phyloP scores from a whole-genome alignment of 345 rosid species.

The Eucalyptus erythrocorys region DNA sequence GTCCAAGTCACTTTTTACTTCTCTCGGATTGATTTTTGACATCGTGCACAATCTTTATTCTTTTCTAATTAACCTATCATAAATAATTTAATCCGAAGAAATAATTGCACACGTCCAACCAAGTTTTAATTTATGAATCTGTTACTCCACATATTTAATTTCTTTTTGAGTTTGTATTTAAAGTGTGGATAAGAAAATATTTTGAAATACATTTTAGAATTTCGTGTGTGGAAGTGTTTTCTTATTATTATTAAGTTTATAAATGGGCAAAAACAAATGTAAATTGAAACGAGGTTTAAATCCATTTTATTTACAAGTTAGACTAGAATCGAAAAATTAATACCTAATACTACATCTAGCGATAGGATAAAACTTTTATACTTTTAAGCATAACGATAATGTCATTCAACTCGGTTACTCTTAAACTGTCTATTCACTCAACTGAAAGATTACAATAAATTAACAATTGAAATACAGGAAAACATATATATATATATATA shows the following conservation, averaged over 20 bases:
- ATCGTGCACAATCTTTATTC: background rate
- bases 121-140: background rate
- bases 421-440: background rate
- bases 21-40: background rate
- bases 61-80: background rate
- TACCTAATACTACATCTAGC: background rate
- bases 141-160: background rate
- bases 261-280: background rate
- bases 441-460: background rate
- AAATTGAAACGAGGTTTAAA: background rate
- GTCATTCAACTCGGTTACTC: background rate
- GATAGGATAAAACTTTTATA: background rate
- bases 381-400: background rate
- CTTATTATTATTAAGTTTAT: background rate
- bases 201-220: background rate
- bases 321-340: background rate
- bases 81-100: background rate
- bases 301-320: background rate
- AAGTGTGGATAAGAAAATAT: background rate
- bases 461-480: background rate
- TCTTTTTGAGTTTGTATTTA: background rate
- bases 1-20: background rate
- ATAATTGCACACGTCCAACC: background rate
- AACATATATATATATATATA: background rate
- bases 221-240: background rate